Evolutionary conservation across 2,329 filamentous ascomycete species (phyloP).

Genomic region (Cladorrhinum sp.): DNA sequence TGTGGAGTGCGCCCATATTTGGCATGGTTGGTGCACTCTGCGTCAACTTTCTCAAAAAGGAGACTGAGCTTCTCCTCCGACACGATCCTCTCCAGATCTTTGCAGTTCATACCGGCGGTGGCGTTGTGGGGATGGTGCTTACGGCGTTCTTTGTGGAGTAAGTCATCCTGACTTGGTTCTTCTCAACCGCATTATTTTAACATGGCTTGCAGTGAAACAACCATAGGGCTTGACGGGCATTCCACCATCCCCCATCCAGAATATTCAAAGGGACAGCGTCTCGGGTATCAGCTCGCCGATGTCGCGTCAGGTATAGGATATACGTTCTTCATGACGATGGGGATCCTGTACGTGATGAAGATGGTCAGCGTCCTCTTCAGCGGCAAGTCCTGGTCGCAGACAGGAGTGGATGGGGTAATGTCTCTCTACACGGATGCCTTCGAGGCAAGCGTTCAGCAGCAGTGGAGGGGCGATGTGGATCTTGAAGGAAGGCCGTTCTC

Average conservation of each 20-base stretch:
- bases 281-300: conserved; percentile 18
- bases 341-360: conserved; percentile 18
- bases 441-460: conserved; percentile 10
- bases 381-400: conserved; percentile 1
- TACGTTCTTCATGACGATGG: conserved; percentile 19
- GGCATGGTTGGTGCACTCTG: conserved; percentile 16
- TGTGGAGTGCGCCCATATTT: conserved; percentile 18
- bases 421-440: conserved; percentile 5
- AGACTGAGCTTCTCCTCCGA: conserved; percentile 10
- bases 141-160: conserved; percentile 53
- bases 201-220: conserved; percentile 5
- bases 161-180: background rate
- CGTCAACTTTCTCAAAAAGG: conserved; percentile 17
- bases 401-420: conserved; percentile 1
- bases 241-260: conserved; percentile 18
- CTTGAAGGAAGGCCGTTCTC: conserved; percentile 2
- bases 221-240: conserved; percentile 17
- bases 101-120: conserved; percentile 56
- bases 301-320: conserved; percentile 13
- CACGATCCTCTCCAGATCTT: conserved; percentile 51
- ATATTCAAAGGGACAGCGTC: conserved; percentile 8
- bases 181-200: background rate
- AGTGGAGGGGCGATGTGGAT: conserved; percentile 11
- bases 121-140: conserved; percentile 55
- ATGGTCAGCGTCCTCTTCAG: conserved; percentile 3